Percentiles rank a stretch among this genome's conserved stretches.
phyloP scores from a whole-genome alignment of 176 grass and related monocot species.

The Alopecurus myosuroides region DNA sequence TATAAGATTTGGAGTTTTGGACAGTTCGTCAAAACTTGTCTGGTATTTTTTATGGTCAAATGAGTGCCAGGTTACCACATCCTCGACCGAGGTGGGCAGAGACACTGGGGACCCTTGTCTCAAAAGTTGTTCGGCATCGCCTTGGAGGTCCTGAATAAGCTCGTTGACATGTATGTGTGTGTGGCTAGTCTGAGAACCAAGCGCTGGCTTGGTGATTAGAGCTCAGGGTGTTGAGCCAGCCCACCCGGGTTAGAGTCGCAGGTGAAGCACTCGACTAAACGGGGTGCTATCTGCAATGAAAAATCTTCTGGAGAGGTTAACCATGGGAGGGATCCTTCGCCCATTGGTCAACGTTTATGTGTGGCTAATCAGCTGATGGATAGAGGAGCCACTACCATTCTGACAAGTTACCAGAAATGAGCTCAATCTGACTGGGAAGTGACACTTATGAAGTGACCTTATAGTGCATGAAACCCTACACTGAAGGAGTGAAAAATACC shows the following conservation, averaged over 20 bases:
- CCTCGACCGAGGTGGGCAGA: background rate
- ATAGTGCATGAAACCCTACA: slow-evolving; percentile 3
- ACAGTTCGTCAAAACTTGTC: background rate
- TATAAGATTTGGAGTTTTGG: background rate
- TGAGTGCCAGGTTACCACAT: background rate
- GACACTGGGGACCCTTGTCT: background rate
- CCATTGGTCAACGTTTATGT: no score
- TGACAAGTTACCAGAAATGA: background rate
- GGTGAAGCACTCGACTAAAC: no score
- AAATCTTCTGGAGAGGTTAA: no score
- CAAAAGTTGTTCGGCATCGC: background rate
- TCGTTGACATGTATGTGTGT: background rate
- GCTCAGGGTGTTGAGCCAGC: no score
- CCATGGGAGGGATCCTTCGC: no score
- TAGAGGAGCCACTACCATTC: background rate
- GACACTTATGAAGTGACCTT: background rate
- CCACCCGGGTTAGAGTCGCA: no score
- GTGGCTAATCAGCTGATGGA: slow-evolving; percentile 1
- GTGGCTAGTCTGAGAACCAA: no score
- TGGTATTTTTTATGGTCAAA: background rate
- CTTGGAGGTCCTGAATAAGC: background rate
- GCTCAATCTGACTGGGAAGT: background rate
- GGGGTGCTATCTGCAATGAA: no score
- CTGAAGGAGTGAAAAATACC: slow-evolving; percentile 15
- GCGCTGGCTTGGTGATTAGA: no score